Conservation (phyloP, 495 filamentous ascomycete species). For the Xylaria acuta region DNA sequence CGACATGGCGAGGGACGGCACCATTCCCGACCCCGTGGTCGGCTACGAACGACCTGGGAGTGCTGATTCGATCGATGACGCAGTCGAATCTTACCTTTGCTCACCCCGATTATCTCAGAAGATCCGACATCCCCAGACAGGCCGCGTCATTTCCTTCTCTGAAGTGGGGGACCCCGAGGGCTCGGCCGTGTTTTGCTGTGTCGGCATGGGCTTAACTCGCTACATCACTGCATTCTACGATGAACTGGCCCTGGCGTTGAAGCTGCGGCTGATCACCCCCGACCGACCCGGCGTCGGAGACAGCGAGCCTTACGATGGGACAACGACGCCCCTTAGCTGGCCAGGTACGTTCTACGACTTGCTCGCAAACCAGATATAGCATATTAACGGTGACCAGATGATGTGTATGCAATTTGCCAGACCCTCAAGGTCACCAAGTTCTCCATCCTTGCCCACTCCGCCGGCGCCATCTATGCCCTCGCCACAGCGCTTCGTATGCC, state of each 20-base stretch:
- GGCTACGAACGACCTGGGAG: slow-evolving; percentile 71
- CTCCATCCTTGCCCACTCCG: slow-evolving; percentile 96
- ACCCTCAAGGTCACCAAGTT: slow-evolving; percentile 93
- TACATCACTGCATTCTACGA: slow-evolving; percentile 98
- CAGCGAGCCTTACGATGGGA: slow-evolving; percentile 84
- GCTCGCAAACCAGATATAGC: background rate
- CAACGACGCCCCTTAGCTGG: slow-evolving; percentile 89
- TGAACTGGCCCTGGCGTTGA: slow-evolving; percentile 87
- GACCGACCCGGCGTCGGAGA: slow-evolving; percentile 95
- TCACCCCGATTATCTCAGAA: slow-evolving; percentile 86
- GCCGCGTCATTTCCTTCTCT: slow-evolving; percentile 90
- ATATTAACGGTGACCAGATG: slow-evolving; percentile 62
- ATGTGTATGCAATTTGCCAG: slow-evolving; percentile 94
- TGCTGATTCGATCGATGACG: slow-evolving; percentile 86
- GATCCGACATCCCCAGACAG: slow-evolving; percentile 82
- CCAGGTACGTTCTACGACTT: slow-evolving; percentile 64
- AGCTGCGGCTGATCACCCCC: slow-evolving; percentile 88
- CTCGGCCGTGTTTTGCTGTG: slow-evolving; percentile 92
- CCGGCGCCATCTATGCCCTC: slow-evolving; percentile 95
- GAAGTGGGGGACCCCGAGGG: slow-evolving; percentile 95
- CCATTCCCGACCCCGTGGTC: slow-evolving; percentile 40
- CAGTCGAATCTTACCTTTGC: slow-evolving; percentile 83
- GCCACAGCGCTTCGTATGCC: slow-evolving; percentile 96
- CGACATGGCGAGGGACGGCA: slow-evolving; percentile 39
- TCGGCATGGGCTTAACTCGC: slow-evolving; percentile 96